phyloP scores from a whole-genome alignment of 371 early-diverging fungal genomes.

The Dichotomocladium elegans region DNA sequence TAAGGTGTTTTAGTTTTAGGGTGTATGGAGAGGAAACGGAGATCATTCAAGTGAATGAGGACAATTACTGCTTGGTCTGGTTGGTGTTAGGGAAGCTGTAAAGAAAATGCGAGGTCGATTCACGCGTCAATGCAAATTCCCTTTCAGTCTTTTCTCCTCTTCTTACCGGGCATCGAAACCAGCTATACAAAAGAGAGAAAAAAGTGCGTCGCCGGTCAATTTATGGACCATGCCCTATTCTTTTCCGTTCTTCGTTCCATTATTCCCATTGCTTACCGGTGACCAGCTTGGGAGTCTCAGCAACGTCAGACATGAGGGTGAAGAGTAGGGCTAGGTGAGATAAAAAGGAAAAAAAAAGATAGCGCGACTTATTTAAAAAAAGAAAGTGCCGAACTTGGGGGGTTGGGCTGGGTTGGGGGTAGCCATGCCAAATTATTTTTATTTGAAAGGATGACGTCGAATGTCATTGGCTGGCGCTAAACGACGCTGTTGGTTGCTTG shows the following conservation, averaged over 20 bases:
- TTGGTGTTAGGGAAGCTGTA: slow-evolving; percentile 91
- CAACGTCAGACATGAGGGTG: not conserved
- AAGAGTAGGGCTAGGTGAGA: not conserved
- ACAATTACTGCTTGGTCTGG: slow-evolving; percentile 80
- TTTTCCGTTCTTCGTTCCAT: no score
- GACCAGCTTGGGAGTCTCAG: not conserved
- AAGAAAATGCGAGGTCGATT: slow-evolving; percentile 8
- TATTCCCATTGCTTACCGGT: not conserved
- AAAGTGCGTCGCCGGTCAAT: not conserved
- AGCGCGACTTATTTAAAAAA: not conserved
- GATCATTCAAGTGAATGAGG: no score
- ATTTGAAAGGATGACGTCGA: no score
- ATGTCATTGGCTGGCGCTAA: not conserved
- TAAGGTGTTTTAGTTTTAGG: no score
- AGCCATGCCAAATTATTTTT: not conserved
- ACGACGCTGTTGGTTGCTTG: slow-evolving; percentile 1
- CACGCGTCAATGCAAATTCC: not conserved
- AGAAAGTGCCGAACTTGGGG: not conserved
- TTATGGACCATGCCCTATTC: no score
- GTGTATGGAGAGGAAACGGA: no score
- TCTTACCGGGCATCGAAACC: slow-evolving; percentile 21
- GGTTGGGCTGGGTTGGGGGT: not conserved
- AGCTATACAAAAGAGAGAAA: slow-evolving; percentile 14
- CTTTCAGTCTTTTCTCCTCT: not conserved
- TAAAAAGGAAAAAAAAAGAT: not conserved